Base-by-base conservation (phyloP, 208 protist genomes). In the Phytomonas sp. region DNA sequence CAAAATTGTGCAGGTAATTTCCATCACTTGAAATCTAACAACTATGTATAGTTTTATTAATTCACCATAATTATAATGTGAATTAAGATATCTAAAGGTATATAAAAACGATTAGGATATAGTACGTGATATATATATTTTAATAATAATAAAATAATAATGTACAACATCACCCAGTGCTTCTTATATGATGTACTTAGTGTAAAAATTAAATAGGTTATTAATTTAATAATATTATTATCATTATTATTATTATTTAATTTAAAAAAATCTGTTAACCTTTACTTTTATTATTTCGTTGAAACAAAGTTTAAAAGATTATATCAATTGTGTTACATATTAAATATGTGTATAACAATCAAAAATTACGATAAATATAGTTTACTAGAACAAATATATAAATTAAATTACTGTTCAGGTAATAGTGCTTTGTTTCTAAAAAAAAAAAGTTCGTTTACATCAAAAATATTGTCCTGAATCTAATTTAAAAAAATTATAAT, bases 1-100 rank as follows among this genome's bases (percentile, higher is more conserved):
- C 29, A 78, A 32, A 37, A 78, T 29, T 29, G 61, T 78, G 70
- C 74, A 78, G 34, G 62, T 45, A 29, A 49, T 49, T 49, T 49
- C 40, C 40, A 49, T 49, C 14, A 3, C 40, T 19, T 49, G 6
- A 16, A 49, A 49, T 49, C 10, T 12, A 49, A 49, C 12, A 49
- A 49, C 40, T 49, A 49, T 49, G 36, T 12, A 10, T 10, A 40
- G 7, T 40, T 40, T 40, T 40, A 12, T 10, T 40, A 40, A 40
- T 12, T 10, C 36, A 12, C 14, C 3, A 49, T 2, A 49, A 49
- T 49, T 19, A 49, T 2, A 12, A 49, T 19, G 19, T 49, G 40
- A 10, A 49, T 4, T 19, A 49, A 23, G 2, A 49, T 23, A 49
- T 23, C 3, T 23, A 23, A 49, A 49, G 40, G 40, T 23, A 49